Conservation (phyloP, 768 basidiomycete genomes). For the Scleroderma citrinum region DNA sequence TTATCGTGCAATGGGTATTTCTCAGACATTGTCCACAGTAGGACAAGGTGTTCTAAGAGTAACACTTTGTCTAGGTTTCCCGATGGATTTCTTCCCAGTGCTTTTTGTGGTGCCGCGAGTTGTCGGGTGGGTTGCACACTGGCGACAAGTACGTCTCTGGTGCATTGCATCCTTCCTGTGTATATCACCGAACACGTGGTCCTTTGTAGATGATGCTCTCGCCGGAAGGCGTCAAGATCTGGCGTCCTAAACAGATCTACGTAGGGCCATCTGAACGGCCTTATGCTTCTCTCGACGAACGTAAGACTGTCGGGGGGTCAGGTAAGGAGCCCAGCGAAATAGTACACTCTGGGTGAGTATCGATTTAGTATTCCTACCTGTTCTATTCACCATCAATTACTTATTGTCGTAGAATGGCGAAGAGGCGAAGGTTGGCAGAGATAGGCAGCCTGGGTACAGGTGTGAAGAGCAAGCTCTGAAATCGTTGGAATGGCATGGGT, state of each 20-base stretch:
- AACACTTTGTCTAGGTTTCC: slow-evolving; percentile 58
- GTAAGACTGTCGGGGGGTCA: slow-evolving; percentile 46
- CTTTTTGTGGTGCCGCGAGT: slow-evolving; percentile 89
- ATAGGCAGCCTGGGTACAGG: slow-evolving; percentile 7
- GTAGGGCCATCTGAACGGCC: slow-evolving; percentile 70
- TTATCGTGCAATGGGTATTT: slow-evolving; percentile 84
- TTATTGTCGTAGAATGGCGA: slow-evolving; percentile 24
- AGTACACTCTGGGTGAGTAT: slow-evolving; percentile 69
- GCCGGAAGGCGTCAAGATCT: slow-evolving; percentile 86
- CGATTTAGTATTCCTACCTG: neutral
- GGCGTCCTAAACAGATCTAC: slow-evolving; percentile 85
- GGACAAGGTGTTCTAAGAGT: neutral
- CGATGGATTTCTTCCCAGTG: slow-evolving; percentile 91
- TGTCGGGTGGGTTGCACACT: slow-evolving; percentile 90
- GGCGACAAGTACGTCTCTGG: slow-evolving; percentile 59
- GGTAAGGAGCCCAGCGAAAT: slow-evolving; percentile 58
- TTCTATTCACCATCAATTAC: neutral
- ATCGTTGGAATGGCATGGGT: neutral
- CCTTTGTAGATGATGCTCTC: slow-evolving; percentile 78
- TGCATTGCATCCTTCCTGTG: neutral
- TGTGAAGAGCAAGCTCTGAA: slow-evolving; percentile 22
- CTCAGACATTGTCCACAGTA: neutral
- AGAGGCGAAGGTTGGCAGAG: slow-evolving; percentile 26
- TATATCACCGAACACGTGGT: slow-evolving; percentile 3
- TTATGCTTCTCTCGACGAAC: slow-evolving; percentile 61